A percentile compares a stretch with the other conserved stretches of the same genome.
Evolutionary conservation across 2,329 filamentous ascomycete species (phyloP).

Genomic region (Cytospora mali): DNA sequence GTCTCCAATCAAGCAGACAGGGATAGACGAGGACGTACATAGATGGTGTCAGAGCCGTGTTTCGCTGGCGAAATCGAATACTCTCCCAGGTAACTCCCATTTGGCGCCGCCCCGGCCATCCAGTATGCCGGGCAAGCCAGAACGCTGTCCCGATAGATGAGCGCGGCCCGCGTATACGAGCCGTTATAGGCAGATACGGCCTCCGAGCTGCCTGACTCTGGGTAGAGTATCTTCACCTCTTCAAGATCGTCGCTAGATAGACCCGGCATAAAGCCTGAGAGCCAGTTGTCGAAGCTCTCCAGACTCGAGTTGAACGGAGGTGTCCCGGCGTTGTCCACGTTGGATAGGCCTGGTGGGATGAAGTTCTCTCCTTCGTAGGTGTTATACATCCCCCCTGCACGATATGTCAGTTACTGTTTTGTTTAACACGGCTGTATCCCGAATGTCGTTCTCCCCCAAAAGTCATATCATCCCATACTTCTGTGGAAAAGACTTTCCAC

Average conservation of each 20-base stretch:
- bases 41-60: slow-evolving; percentile 60
- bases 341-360: slow-evolving; percentile 52
- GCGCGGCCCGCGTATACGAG: slow-evolving; percentile 54
- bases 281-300: slow-evolving; percentile 55
- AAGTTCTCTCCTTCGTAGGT: slow-evolving; percentile 66
- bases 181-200: slow-evolving; percentile 50
- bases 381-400: slow-evolving; percentile 56
- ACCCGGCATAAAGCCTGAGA: slow-evolving; percentile 55
- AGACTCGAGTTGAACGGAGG: slow-evolving; percentile 53
- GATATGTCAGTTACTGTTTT: not conserved
- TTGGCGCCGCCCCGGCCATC: slow-evolving; percentile 49
- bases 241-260: slow-evolving; percentile 45
- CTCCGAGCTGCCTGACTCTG: slow-evolving; percentile 49
- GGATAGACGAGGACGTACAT: slow-evolving; percentile 42
- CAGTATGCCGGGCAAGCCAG: slow-evolving; percentile 63
- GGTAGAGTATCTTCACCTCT: slow-evolving; percentile 50
- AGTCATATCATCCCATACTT: not conserved
- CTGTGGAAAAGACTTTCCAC: not conserved
- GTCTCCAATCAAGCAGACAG: not conserved
- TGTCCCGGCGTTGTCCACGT: slow-evolving; percentile 35
- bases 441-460: not conserved
- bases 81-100: slow-evolving; percentile 56
- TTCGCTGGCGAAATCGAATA: slow-evolving; percentile 62
- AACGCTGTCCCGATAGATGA: slow-evolving; percentile 61
- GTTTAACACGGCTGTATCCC: not conserved